Conservation (phyloP, 306 rosid genomes). For the Biancaea sappan region DNA sequence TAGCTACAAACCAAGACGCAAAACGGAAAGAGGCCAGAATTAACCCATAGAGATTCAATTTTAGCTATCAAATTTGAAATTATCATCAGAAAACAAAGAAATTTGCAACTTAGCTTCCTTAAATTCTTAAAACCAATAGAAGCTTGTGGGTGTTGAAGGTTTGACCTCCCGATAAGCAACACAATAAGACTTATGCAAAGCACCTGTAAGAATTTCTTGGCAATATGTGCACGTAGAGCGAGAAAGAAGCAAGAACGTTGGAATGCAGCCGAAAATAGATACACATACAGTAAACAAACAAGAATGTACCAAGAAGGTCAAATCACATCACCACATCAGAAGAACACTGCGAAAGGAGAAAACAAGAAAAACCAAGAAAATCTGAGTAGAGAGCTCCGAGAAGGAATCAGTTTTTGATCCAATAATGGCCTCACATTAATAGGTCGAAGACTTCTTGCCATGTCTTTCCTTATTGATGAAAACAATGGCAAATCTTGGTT, state of each 20-base stretch:
- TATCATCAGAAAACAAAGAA: constrained; percentile 34
- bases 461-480: background rate
- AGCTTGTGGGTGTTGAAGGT: constrained; percentile 46
- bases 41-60: constrained; percentile 61
- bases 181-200: constrained; percentile 35
- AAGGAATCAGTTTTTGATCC: too few species aligned
- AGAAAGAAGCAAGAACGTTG: too few species aligned
- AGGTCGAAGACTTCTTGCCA: too few species aligned
- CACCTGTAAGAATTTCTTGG: constrained; percentile 18
- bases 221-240: too few species aligned
- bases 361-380: too few species aligned
- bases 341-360: too few species aligned
- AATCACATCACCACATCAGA: too few species aligned
- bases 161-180: constrained; percentile 31
- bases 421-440: too few species aligned
- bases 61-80: constrained; percentile 39
- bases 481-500: constrained; percentile 42
- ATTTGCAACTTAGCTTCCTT: constrained; percentile 36
- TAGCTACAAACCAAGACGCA: constrained; percentile 63
- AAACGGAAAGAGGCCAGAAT: constrained; percentile 52
- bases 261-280: too few species aligned
- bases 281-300: too few species aligned
- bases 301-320: too few species aligned
- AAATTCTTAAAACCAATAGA: constrained; percentile 42
- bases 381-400: too few species aligned